Conservation (phyloP, 202 grass and related monocot species). For the Saccharum hybrid region DNA sequence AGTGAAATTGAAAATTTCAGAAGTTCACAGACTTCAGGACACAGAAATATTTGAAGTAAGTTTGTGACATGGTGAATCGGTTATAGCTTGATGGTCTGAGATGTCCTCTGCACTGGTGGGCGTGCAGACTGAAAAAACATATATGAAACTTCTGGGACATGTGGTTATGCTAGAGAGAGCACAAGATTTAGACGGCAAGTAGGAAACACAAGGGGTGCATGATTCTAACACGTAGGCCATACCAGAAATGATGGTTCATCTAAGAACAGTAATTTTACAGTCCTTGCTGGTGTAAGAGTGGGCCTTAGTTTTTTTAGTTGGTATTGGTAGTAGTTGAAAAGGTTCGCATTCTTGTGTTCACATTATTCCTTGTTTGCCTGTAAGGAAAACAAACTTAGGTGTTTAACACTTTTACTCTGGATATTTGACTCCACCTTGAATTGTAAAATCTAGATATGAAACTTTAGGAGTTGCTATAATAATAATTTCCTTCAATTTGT, state of each 20-base stretch:
- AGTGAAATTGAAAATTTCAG: neutral
- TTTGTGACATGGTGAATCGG: constrained; percentile 1
- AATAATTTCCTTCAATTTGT: constrained; percentile 47
- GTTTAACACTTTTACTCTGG: constrained; percentile 8
- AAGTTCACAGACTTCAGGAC: neutral
- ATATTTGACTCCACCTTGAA: constrained; percentile 24
- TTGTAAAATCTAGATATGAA: constrained; percentile 6
- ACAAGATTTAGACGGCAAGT: neutral
- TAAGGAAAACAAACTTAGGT: constrained; percentile 17
- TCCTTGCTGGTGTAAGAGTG: constrained; percentile 4
- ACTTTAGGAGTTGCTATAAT: constrained; percentile 20
- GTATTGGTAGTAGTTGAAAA: constrained; percentile 24
- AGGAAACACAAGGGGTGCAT: neutral
- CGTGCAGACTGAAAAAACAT: neutral
- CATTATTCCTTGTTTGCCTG: constrained; percentile 18
- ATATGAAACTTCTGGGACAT: constrained; percentile 11
- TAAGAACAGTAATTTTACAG: neutral
- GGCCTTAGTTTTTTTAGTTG: constrained; percentile 18
- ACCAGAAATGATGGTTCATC: neutral
- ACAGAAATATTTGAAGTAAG: constrained; percentile 29
- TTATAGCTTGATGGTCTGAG: constrained; percentile 1
- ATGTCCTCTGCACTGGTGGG: constrained; percentile 11
- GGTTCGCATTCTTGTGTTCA: constrained; percentile 28
- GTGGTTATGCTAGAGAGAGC: constrained; percentile 4
- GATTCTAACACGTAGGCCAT: neutral